Evolutionary conservation across 2,329 filamentous ascomycete genomes (phyloP), one percentile per base, ranked within the genome.

Genomic region (Apiospora pterosperma): DNA sequence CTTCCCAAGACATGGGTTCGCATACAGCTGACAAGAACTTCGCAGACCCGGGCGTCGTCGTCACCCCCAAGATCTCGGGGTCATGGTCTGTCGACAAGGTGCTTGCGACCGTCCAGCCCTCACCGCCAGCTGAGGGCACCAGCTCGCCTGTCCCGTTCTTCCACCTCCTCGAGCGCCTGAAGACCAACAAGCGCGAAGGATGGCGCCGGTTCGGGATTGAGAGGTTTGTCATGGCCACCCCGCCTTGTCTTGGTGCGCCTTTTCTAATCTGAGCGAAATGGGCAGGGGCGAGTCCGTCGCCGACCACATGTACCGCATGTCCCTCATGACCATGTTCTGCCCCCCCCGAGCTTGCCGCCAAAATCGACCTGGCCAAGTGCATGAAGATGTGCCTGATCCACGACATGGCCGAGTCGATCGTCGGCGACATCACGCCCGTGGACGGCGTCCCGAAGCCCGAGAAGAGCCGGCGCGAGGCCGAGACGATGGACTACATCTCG

Each of bases 231-330:
- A 16, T n/a, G 19, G 6, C n/a, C 38, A 7, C 23, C 19, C 23
- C 14, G 25, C n/a, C 21, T 31, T 38, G 8, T 41, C 28, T n/a
- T 2, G 3, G 14, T 38, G 36, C 38, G 59, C 36, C 14, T 28
- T 11, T 61, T 11, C 36, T 41, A 16, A 41, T 4, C 12, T 31
- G 14, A 1, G n/a, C 8, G 2, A 4, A 41, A 34, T 28, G n/a
- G 16, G 6, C 67, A 89, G 85, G 65, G 91, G 92, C 76, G 96
- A 99, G 79, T 97, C 93, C 2, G 97, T 99, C 75, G 87, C 92
- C 63, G 96, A 99, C 81, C 96, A 99, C 84, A 99, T 99, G 96
- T 99, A 98, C 80, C 93, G 96, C 80, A 99, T 99, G 96, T 93
- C 94, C 61, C 87, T 99, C 70, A 93, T 99, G 77, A 93, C 92